phyloP scores from a whole-genome alignment of 1,284 basidiomycete genomes.

The Pseudozyma sp. region DNA sequence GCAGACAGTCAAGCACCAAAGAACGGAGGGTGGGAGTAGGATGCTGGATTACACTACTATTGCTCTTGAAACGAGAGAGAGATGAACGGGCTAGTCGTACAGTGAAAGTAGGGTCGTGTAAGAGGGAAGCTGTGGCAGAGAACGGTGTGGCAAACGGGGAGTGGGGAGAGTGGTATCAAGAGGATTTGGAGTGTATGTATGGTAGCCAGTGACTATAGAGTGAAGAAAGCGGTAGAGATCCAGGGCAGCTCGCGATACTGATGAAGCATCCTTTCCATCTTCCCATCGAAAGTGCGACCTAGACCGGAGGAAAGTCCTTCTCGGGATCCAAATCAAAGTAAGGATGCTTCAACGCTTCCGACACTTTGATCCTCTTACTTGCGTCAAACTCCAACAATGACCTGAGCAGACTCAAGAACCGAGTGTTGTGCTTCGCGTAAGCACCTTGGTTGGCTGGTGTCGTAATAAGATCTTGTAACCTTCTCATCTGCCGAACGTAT shows the following conservation, averaged over 20 bases:
- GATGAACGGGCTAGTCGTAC: too few species aligned
- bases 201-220: too few species aligned
- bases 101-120: background rate
- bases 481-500: slow-evolving; percentile 88
- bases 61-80: too few species aligned
- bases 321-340: slow-evolving; percentile 63
- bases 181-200: too few species aligned
- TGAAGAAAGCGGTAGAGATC: background rate
- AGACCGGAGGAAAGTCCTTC: slow-evolving; percentile 59
- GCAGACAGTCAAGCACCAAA: too few species aligned
- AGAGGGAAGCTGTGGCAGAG: background rate
- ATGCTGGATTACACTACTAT: too few species aligned
- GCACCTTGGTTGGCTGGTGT: slow-evolving; percentile 32
- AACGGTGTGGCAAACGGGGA: too few species aligned
- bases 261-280: background rate
- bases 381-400: slow-evolving; percentile 93
- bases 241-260: background rate
- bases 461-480: slow-evolving; percentile 86
- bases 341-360: slow-evolving; percentile 64
- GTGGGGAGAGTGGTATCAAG: too few species aligned
- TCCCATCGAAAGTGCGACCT: background rate
- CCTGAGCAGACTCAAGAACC: slow-evolving; percentile 87
- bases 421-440: slow-evolving; percentile 73
- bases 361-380: slow-evolving; percentile 72
- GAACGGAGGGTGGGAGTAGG: too few species aligned